Evolutionary conservation across 176 grass and related monocot species (phyloP), one percentile per base, ranked within the genome.

Genomic region (Zizania latifolia): DNA sequence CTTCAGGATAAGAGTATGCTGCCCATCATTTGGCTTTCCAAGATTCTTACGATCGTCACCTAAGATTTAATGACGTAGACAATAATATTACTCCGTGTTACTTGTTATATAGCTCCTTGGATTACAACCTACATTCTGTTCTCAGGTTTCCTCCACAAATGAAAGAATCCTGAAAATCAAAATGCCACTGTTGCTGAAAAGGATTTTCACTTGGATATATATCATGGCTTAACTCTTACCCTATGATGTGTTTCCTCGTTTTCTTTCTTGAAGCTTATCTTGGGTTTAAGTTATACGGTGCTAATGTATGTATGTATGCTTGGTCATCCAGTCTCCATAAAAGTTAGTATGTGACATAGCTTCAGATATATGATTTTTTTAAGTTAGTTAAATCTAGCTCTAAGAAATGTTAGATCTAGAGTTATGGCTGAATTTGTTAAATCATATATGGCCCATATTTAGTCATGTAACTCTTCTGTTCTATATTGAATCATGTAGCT

Each of bases 41-140:
- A 67, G 79, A 87, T 83, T 78, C 85, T 68, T 67, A 72, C 53
- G 79, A 53, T 71, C 67, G 37, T 60, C 61, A 78, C 73, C 85
- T 79, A 66, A 59, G 71, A 87, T 67, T 81, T 68, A 83, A 28
- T 68, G 74, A 53, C 40, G 68, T 74, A 60, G 41, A 55, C 54
- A 62, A 75, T 83, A 54, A 83, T 70, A 83, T 77, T 62, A 83
- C 31, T 23, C 40, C 68, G 78, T 77, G 59, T 33, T 82, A 54
- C 85, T 60, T 73, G 61, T 40, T 33, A n/a, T n/a, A n/a, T n/a
- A 78, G 54, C 60, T 65, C 79, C 76, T 62, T 33, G 15, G 40
- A 41, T 66, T 48, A 38, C 68, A 70, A 74, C 15, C 64, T 61
- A 62, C 68, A 62, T 69, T 83, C n/a, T n/a, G n/a, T 53, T 40